Evolutionary conservation across 2,329 filamentous ascomycete genomes (phyloP).

Genomic region (Curvularia lunata): DNA sequence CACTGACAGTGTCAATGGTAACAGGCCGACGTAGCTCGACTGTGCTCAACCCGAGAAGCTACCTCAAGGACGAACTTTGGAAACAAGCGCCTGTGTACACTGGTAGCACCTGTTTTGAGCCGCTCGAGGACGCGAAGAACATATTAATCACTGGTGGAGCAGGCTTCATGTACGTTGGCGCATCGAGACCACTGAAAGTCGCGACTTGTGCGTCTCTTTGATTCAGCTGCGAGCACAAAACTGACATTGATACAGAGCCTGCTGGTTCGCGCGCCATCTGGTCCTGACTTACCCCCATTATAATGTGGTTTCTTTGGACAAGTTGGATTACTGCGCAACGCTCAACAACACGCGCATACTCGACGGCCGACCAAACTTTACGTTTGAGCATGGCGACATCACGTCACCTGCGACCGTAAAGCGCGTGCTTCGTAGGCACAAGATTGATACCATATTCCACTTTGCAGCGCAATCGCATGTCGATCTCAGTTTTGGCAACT

Average conservation of each 20-base stretch:
- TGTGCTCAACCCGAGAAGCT: slow-evolving; percentile 51
- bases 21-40: slow-evolving; percentile 46
- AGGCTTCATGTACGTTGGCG: slow-evolving; percentile 75
- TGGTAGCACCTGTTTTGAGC: slow-evolving; percentile 73
- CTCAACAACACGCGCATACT: slow-evolving; percentile 78
- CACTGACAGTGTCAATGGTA: slow-evolving; percentile 7
- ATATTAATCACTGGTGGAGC: slow-evolving; percentile 85
- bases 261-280: slow-evolving; percentile 82
- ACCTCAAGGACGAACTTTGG: slow-evolving; percentile 68
- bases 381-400: slow-evolving; percentile 80
- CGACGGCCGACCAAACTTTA: slow-evolving; percentile 72
- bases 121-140: slow-evolving; percentile 72
- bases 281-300: slow-evolving; percentile 77
- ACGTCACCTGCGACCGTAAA: slow-evolving; percentile 73
- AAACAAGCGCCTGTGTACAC: slow-evolving; percentile 72
- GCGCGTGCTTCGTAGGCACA: slow-evolving; percentile 71
- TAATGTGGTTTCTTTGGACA: slow-evolving; percentile 83
- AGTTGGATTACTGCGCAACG: slow-evolving; percentile 81
- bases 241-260: slow-evolving; percentile 63
- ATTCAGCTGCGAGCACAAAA: not conserved
- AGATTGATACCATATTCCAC: slow-evolving; percentile 81
- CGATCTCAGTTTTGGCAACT: slow-evolving; percentile 81
- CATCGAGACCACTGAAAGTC: slow-evolving; percentile 8
- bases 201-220: slow-evolving; percentile 12
- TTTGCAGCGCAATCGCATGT: slow-evolving; percentile 88